Conservation (phyloP, 306 rosid species). For the Lagenaria siceraria region DNA sequence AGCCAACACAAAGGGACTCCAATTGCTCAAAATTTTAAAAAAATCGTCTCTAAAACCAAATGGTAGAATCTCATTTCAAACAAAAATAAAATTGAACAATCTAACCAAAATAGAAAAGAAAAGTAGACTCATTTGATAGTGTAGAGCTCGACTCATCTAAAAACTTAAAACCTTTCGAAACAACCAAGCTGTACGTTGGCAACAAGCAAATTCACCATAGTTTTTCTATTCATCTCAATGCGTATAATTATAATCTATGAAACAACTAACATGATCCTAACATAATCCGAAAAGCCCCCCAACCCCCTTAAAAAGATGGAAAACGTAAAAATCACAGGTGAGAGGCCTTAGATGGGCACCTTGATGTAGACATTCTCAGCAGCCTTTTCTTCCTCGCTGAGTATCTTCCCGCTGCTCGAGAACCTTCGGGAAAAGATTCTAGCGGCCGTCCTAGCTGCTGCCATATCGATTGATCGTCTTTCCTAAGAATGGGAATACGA, state of each 20-base stretch:
- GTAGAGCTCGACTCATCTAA: background rate
- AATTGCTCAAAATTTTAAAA: background rate
- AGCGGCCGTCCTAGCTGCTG: constrained; percentile 38
- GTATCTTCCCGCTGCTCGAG: constrained; percentile 58
- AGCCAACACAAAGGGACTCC: background rate
- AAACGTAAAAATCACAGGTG: background rate
- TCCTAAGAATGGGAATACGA: constrained; percentile 3
- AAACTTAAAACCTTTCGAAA: background rate
- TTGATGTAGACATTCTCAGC: constrained; percentile 69
- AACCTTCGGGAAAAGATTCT: constrained; percentile 53
- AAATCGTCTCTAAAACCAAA: background rate
- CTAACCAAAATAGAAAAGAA: background rate
- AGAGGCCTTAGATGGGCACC: constrained; percentile 18
- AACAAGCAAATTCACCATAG: background rate
- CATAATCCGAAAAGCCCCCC: background rate
- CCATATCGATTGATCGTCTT: constrained; percentile 34
- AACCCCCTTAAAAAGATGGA: background rate
- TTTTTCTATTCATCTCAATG: background rate
- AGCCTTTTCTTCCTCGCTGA: constrained; percentile 80
- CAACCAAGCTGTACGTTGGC: background rate
- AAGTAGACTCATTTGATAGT: background rate
- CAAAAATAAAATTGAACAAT: background rate
- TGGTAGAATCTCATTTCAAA: background rate
- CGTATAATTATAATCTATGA: background rate
- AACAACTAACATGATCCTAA: background rate